phyloP scores from a whole-genome alignment of 169 alveolate genomes.

The Cryptosporidium sp. region DNA sequence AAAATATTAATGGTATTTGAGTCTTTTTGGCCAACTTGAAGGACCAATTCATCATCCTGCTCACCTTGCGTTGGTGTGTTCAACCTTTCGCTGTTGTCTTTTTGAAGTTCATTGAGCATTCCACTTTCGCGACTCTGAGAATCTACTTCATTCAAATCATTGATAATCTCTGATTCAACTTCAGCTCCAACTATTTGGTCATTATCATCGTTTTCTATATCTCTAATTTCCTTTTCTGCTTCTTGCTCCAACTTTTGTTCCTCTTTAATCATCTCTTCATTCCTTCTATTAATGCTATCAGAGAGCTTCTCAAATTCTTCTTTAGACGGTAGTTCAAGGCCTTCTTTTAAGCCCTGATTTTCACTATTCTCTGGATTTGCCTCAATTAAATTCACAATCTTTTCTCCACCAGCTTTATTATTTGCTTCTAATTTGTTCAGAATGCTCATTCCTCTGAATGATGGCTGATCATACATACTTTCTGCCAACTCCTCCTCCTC shows the following conservation, averaged over 20 bases:
- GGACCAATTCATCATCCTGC: neutral
- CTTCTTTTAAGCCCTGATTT: neutral
- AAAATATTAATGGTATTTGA: neutral
- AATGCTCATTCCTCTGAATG: conserved; percentile 36
- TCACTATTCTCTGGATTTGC: neutral
- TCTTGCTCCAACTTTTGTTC: neutral
- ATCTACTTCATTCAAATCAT: neutral
- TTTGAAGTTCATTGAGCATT: neutral
- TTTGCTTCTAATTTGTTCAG: conserved; percentile 26
- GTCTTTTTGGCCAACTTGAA: no score
- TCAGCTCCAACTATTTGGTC: neutral
- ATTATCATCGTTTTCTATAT: conserved; percentile 25
- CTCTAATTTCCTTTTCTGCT: conserved; percentile 1
- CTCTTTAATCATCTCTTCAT: neutral
- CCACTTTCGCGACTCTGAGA: neutral
- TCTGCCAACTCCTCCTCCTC: conserved; percentile 11
- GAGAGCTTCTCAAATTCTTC: conserved; percentile 34
- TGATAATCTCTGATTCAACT: conserved; percentile 5
- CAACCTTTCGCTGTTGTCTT: neutral
- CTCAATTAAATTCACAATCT: conserved; percentile 20
- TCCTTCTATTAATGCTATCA: neutral
- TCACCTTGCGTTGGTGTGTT: neutral
- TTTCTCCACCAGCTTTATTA: neutral
- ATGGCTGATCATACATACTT: conserved; percentile 65
- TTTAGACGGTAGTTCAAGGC: conserved; percentile 31